These are phyloP conservation scores for Fusarium verticillioides DNA, from an alignment of 2,329 filamentous ascomycete species.

Conservation along the genomic window DNA sequence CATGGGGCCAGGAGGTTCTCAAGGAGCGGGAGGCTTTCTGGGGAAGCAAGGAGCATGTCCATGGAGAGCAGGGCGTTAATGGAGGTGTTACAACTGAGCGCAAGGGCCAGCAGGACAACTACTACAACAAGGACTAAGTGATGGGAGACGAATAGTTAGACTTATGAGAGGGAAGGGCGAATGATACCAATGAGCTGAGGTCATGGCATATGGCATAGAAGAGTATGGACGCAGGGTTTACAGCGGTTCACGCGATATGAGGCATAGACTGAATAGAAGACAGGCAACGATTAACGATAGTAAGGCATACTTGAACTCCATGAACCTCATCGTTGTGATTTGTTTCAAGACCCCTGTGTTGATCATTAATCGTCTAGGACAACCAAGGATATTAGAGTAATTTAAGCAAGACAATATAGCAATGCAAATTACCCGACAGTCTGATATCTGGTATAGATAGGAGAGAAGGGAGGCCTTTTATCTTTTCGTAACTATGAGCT, in stretches of 20 bases:
- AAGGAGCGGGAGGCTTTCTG: slow-evolving; percentile 81
- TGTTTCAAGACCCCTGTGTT: not conserved
- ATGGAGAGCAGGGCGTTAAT: slow-evolving; percentile 57
- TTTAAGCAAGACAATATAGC: slow-evolving; percentile 2
- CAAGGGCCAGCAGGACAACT: slow-evolving; percentile 59
- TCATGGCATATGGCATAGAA: slow-evolving; percentile 15
- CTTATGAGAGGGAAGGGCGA: not conserved
- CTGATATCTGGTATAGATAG: not conserved
- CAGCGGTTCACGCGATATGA: slow-evolving; percentile 14
- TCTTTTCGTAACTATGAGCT: not conserved
- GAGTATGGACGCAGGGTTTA: not conserved
- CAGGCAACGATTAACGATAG: slow-evolving; percentile 8
- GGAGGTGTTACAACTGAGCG: slow-evolving; percentile 52
- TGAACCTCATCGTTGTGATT: not conserved
- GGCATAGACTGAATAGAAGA: slow-evolving; percentile 16
- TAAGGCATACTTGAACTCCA: not conserved
- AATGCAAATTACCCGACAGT: not conserved
- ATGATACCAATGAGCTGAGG: slow-evolving; percentile 31
- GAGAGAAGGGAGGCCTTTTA: not conserved
- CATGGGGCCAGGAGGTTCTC: slow-evolving; percentile 82
- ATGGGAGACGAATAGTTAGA: not conserved
- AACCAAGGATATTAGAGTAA: not conserved
- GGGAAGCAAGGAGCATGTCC: slow-evolving; percentile 61
- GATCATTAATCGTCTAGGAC: slow-evolving; percentile 5
- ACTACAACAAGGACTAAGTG: slow-evolving; percentile 54